Conservation (phyloP, 352 stramenopile genomes). For the Globisporangium cylindrosporum region DNA sequence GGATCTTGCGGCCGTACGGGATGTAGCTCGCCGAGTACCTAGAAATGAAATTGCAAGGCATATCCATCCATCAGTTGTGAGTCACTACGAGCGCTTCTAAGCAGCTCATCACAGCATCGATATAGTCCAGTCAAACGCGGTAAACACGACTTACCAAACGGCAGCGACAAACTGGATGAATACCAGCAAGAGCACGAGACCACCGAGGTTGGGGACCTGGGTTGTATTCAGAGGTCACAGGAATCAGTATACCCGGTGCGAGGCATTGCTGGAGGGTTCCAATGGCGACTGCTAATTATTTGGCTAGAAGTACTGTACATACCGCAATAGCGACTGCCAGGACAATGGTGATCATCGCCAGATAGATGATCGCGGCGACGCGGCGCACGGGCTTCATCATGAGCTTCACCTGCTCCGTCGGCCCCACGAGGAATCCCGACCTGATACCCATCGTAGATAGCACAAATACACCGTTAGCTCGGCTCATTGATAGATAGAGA, state of each 20-base stretch:
- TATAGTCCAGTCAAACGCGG: not conserved
- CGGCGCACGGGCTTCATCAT: conserved; percentile 86
- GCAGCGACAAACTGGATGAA: conserved; percentile 74
- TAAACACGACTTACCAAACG: conserved; percentile 43
- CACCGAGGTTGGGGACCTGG: conserved; percentile 59
- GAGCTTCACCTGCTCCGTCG: conserved; percentile 78
- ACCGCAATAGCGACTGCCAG: conserved; percentile 72
- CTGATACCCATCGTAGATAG: too few species aligned
- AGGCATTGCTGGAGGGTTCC: too few species aligned
- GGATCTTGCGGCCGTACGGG: conserved; percentile 80
- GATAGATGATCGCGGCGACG: conserved; percentile 68
- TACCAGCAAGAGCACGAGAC: conserved; percentile 75
- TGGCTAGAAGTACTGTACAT: not conserved
- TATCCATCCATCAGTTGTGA: not conserved
- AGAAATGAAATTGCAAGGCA: not conserved
- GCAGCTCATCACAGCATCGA: not conserved
- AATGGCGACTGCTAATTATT: not conserved
- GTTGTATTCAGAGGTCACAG: not conserved
- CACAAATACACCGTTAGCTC: too few species aligned
- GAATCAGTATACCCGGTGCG: not conserved
- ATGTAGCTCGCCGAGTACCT: conserved; percentile 86
- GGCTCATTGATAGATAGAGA: not conserved
- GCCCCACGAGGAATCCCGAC: conserved; percentile 79
- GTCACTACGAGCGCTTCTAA: not conserved
- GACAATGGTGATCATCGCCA: conserved; percentile 76